Evolutionary conservation across 139 green algal species (phyloP), one percentile per base, ranked within the genome.

Genomic region (Chlorella sp.): DNA sequence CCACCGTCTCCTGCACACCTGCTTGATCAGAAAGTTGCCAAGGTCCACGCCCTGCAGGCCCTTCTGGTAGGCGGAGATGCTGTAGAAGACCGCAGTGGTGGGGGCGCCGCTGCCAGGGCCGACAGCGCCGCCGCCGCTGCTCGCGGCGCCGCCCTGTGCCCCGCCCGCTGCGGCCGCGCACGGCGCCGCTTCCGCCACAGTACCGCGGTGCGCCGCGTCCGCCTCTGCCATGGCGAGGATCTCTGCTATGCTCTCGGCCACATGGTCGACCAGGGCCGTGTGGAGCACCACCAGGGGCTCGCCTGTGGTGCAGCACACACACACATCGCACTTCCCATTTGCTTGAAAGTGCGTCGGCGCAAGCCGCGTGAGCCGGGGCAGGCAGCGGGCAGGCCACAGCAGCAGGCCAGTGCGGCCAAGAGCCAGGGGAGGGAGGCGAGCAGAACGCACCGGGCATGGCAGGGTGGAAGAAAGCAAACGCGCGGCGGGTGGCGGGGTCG

Each of bases 21-120:
- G 79, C 77, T 94, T 93, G 82, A 96, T 96, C 17, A 96, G 84
- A 62, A 88, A 91, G 81, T 94, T 90, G 41, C 92, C 92, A 25
- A 97, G 77, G 36, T 97, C 91, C n/a, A 97, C 83, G 1, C 92
- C 90, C 14, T 65, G 35, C 33, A 96, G 80, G 1, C 90, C 90
- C 40, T 33, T 66, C 82, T 95, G 84, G 17, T 77, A 85, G 48
- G 85, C 82, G 8, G 82, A 89, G 51, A 97, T 95, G 56, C 86
- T 93, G 79, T 96, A 96, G 73, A 96, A 96, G 21, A 89, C 81
- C 4, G 91, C 92, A 41, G 33, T 55, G 63, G 27, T 55, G 62
- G 23, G 27, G 62, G 29, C 7, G 59, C 7, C 11, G 59, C 36
- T 14, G 5, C 23, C 61, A 12, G 31, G 21, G 23, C 36, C 23